A percentile compares a stretch with the other conserved stretches of the same genome.
These are phyloP conservation scores for Talaromyces sp. DNA, from an alignment of 2,329 filamentous ascomycete species.

Conservation along the genomic window DNA sequence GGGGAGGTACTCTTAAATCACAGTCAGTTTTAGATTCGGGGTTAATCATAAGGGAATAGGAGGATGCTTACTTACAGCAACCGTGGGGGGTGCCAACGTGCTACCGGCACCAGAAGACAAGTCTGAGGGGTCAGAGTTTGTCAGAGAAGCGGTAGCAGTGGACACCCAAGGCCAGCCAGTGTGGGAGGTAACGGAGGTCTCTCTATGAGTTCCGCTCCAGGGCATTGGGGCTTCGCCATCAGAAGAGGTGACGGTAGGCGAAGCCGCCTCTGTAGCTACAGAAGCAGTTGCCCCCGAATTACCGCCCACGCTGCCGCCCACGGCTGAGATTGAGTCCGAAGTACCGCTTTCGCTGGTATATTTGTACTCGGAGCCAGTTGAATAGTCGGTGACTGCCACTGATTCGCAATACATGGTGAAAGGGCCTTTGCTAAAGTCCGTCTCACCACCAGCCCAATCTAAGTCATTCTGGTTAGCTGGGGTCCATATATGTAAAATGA, in stretches of 20 bases:
- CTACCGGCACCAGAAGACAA: conserved; percentile 75
- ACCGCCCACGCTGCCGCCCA: conserved; percentile 71
- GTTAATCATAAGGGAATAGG: conserved; percentile 16
- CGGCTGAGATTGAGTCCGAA: conserved; percentile 75
- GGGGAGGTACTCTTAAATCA: conserved; percentile 44
- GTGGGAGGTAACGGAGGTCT: conserved; percentile 45
- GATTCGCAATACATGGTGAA: conserved; percentile 80
- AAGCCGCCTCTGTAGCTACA: conserved; percentile 49
- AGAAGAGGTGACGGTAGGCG: conserved; percentile 50
- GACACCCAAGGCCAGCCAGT: conserved; percentile 66
- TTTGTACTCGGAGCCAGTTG: conserved; percentile 75
- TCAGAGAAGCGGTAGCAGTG: conserved; percentile 42
- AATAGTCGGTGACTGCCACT: conserved; percentile 80
- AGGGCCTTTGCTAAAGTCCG: conserved; percentile 75
- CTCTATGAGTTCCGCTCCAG: conserved; percentile 47
- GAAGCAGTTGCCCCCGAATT: conserved; percentile 42
- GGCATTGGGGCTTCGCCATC: conserved; percentile 61
- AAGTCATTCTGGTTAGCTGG: neutral
- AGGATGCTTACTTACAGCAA: conserved; percentile 57
- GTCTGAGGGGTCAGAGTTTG: conserved; percentile 62
- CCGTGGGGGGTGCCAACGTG: conserved; percentile 65
- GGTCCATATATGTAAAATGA: neutral
- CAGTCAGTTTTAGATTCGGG: no score
- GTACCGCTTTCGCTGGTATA: conserved; percentile 73
- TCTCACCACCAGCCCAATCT: conserved; percentile 79